These are phyloP conservation scores for Penicillium sp. DNA, from an alignment of 2,329 filamentous ascomycete genomes.

Conservation along the genomic window DNA sequence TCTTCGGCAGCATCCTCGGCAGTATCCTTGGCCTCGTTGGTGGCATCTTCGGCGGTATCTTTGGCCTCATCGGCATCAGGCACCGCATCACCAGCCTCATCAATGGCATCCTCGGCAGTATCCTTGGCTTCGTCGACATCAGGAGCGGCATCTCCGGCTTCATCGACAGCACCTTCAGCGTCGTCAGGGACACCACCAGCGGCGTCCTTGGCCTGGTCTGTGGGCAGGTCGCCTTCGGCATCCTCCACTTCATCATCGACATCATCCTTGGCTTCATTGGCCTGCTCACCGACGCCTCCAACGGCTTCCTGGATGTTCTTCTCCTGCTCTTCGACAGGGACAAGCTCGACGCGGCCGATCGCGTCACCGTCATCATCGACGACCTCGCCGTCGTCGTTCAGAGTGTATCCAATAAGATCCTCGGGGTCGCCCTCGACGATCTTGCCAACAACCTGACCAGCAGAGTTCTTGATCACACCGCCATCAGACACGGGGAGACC, in stretches of 20 bases:
- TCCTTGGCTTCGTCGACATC: slow-evolving; percentile 1
- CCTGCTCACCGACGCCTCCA: slow-evolving; percentile 50
- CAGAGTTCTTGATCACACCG: slow-evolving; percentile 53
- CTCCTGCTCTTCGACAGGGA: slow-evolving; percentile 32
- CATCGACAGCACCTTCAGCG: slow-evolving; percentile 25
- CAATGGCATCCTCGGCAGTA: slow-evolving; percentile 31
- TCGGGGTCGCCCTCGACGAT: slow-evolving; percentile 46
- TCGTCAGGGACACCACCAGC: slow-evolving; percentile 26
- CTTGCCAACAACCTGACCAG: slow-evolving; percentile 42
- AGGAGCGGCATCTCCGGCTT: slow-evolving; percentile 28
- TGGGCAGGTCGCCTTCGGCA: slow-evolving; percentile 41
- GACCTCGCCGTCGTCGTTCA: slow-evolving; percentile 46
- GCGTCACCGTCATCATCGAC: slow-evolving; percentile 44
- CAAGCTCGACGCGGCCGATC: slow-evolving; percentile 35
- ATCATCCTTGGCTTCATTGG: slow-evolving; percentile 51
- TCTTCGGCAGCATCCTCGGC: slow-evolving; percentile 24
- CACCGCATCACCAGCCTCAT: slow-evolving; percentile 6
- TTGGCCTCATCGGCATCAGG: slow-evolving; percentile 22
- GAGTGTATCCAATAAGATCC: slow-evolving; percentile 39
- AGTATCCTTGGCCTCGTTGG: background rate
- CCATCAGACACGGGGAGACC: slow-evolving; percentile 54
- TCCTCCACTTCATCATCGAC: slow-evolving; percentile 43
- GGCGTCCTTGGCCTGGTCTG: slow-evolving; percentile 11
- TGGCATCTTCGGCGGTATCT: slow-evolving; percentile 25
- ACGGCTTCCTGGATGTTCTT: slow-evolving; percentile 45